phyloP scores from a whole-genome alignment of 2,329 filamentous ascomycete genomes.

The Talaromyces piceae region DNA sequence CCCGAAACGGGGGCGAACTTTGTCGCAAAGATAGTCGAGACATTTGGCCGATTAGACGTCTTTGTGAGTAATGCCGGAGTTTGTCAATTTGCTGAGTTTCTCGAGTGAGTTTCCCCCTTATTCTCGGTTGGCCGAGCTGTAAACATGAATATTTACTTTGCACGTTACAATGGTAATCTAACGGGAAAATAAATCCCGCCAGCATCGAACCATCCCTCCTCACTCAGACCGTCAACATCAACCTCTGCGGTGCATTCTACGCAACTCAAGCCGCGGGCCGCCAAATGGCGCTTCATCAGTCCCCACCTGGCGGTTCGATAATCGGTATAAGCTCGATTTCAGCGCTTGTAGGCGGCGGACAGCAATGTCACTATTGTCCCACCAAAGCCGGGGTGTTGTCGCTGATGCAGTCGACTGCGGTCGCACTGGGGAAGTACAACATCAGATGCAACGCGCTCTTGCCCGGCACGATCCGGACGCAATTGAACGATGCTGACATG shows the following conservation, averaged over 20 bases:
- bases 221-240: conserved; percentile 64
- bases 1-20: conserved; percentile 63
- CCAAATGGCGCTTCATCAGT: conserved; percentile 70
- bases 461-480: conserved; percentile 75
- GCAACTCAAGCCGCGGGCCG: conserved; percentile 75
- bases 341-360: conserved; percentile 55
- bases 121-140: neutral
- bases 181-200: neutral
- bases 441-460: conserved; percentile 79
- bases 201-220: conserved; percentile 64
- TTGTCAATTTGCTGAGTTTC: conserved; percentile 80
- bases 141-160: no score
- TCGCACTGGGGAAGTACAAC: conserved; percentile 65
- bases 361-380: conserved; percentile 79
- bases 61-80: conserved; percentile 86
- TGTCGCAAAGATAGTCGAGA: conserved; percentile 56
- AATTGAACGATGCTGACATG: conserved; percentile 77
- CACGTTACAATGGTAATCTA: no score
- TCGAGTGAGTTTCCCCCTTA: conserved; percentile 48
- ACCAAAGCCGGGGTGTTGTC: conserved; percentile 77
- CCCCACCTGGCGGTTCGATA: conserved; percentile 66
- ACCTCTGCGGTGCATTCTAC: conserved; percentile 85
- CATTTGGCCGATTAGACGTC: conserved; percentile 55
- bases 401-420: conserved; percentile 76
- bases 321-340: conserved; percentile 43